A percentile compares a stretch with the other conserved stretches of the same genome.
Evolutionary conservation across 192 early-diverging fungal genomes (phyloP).

Genomic region (Gryganskiella cystojenkinii): DNA sequence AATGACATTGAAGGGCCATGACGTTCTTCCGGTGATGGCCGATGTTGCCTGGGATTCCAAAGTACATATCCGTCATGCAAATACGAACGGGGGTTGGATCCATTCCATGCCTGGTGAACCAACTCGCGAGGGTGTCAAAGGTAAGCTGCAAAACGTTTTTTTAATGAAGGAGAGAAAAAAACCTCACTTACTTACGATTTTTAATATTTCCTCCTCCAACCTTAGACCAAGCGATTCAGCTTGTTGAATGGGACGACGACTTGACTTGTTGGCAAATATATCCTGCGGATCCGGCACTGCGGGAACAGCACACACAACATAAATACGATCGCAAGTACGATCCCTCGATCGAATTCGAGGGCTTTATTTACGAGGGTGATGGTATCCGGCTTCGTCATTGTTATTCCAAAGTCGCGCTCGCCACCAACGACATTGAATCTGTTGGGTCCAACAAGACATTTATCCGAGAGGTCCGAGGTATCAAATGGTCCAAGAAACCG

Average conservation of each 20-base stretch:
- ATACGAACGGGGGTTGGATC: slow-evolving; percentile 79
- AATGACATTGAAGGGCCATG: slow-evolving; percentile 78
- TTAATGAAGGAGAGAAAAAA: neutral
- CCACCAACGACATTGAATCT: slow-evolving; percentile 33
- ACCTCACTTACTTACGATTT: neutral
- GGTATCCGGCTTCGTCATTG: slow-evolving; percentile 35
- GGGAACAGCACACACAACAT: slow-evolving; percentile 9
- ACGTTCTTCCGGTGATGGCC: slow-evolving; percentile 59
- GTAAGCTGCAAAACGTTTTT: slow-evolving; percentile 26
- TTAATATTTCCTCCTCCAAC: neutral
- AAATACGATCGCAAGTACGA: slow-evolving; percentile 17
- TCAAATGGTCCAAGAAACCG: slow-evolving; percentile 29
- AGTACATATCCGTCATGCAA: slow-evolving; percentile 74
- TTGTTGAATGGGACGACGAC: slow-evolving; percentile 51
- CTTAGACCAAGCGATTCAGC: slow-evolving; percentile 36
- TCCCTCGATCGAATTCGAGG: slow-evolving; percentile 25
- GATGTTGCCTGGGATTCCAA: slow-evolving; percentile 73
- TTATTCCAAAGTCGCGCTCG: slow-evolving; percentile 37
- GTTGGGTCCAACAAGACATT: slow-evolving; percentile 43
- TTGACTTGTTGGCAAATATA: slow-evolving; percentile 47
- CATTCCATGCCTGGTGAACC: slow-evolving; percentile 76
- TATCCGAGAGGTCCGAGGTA: slow-evolving; percentile 22
- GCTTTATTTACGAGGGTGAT: slow-evolving; percentile 41
- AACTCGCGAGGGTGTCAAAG: slow-evolving; percentile 73
- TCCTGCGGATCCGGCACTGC: slow-evolving; percentile 27